Evolutionary conservation across 148 eudicot genomes (phyloP), one percentile per base, ranked within the genome.

Genomic region (Rheum nobile): DNA sequence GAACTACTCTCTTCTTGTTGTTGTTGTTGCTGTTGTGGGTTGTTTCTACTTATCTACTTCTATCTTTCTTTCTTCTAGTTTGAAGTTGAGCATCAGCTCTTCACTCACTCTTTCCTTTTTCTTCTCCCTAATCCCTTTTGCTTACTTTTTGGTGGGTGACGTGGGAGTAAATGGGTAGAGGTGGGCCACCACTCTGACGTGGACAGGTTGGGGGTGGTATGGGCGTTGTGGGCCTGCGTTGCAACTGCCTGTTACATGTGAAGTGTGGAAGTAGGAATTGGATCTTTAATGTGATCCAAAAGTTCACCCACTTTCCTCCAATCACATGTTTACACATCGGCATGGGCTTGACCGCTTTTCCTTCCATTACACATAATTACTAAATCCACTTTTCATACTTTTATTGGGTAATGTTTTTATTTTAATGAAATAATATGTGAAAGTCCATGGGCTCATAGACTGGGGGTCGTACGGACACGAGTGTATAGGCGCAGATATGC

Each of bases 81-180:
- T 2, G 19, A 28, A 54, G 29, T 21, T 54, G 61, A 54, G 29
- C 11, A 19, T 28, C 29, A 54, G 61, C 61, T 54, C 17, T 43
- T n/a, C 46, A 12, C 10, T 11, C 42, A 37, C 31, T 78, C 22
- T 70, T 46, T 71, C 38, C 46, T 37, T 52, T 75, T 37, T 75
- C 71, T 75, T 47, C 71, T 71, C 46, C 71, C 69, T 80, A 75
- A 32, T 57, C 78, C 35, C 17, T 71, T 71, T 74, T 77, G 63
- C 57, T 24, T 35, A 70, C 78, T 77, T 81, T 81, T 77, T 50
- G 35, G 67, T 61, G 80, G 83, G 73, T 81, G 83, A 81, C 73
- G 83, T 77, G 75, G 72, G 69, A 32, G 70, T 61, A 61, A 61
- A 61, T 61, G 67, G 35, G 67, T 31, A 4, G 26, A 59, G 50